Conservation (phyloP, 345 rosid genomes). For the Salix udensis region DNA sequence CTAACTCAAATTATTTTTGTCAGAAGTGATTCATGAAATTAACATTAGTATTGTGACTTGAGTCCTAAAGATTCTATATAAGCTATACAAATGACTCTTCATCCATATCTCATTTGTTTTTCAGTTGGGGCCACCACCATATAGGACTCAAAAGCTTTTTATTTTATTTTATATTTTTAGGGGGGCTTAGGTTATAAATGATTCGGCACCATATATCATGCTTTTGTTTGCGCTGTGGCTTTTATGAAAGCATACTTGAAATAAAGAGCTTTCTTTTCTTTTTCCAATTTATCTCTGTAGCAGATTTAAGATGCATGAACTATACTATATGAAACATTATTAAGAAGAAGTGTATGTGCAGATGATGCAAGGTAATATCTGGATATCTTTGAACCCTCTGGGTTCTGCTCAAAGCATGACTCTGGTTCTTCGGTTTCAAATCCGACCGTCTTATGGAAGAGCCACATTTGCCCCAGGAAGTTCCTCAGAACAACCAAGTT, state of each 20-base stretch:
- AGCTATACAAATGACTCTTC: neutral
- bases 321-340: neutral
- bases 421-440: conserved; percentile 63
- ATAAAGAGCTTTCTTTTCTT: neutral
- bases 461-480: conserved; percentile 28
- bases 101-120: neutral
- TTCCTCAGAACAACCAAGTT: conserved; percentile 47
- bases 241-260: neutral
- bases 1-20: neutral
- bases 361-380: conserved; percentile 98
- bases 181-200: neutral
- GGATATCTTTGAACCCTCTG: conserved; percentile 57
- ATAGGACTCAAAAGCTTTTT: neutral
- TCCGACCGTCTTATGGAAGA: conserved; percentile 45
- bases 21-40: neutral
- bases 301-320: neutral
- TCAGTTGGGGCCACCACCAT: too few relatives aligned
- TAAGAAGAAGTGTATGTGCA: conserved; percentile 19
- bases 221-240: neutral
- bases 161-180: neutral
- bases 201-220: neutral
- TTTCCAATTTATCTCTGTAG: neutral
- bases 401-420: conserved; percentile 74
- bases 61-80: neutral
- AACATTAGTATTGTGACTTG: neutral